These are phyloP conservation scores for Mucor velutinosus DNA, from an alignment of 371 early-diverging fungal species.

Conservation along the genomic window DNA sequence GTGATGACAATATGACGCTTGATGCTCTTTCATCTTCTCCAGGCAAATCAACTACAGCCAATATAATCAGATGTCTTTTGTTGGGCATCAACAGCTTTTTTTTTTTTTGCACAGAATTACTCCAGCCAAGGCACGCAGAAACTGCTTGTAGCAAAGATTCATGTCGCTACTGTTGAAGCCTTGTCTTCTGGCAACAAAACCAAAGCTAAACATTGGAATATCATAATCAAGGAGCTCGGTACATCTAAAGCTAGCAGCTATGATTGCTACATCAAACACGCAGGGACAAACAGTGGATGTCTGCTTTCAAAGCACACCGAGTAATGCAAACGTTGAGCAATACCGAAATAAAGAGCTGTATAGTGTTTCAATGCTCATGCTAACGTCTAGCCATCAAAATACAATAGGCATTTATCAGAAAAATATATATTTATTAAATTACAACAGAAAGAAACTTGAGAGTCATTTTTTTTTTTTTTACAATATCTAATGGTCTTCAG, in stretches of 20 bases:
- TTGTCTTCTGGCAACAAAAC: no score
- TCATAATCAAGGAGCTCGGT: no score
- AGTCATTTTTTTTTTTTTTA: background rate
- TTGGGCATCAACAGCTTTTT: no score
- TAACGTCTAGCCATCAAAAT: background rate
- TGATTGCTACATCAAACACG: no score
- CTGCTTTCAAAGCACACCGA: background rate
- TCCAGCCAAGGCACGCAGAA: background rate
- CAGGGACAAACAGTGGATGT: background rate
- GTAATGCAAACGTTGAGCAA: no score
- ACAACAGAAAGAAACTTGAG: slow-evolving; percentile 10
- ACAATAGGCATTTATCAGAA: background rate
- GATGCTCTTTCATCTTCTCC: no score
- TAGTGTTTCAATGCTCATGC: background rate
- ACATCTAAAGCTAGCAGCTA: no score
- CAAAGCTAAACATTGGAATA: no score
- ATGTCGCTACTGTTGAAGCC: no score
- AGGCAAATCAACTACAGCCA: no score
- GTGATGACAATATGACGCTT: background rate
- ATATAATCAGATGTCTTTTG: background rate
- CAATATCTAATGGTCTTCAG: slow-evolving; percentile 28
- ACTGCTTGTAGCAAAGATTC: no score
- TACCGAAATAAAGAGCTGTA: no score
- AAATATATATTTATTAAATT: slow-evolving; percentile 8
- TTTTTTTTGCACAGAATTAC: background rate